Evolutionary conservation across 352 stramenopile genomes (phyloP).

Genomic region (Achlya hypogyna): DNA sequence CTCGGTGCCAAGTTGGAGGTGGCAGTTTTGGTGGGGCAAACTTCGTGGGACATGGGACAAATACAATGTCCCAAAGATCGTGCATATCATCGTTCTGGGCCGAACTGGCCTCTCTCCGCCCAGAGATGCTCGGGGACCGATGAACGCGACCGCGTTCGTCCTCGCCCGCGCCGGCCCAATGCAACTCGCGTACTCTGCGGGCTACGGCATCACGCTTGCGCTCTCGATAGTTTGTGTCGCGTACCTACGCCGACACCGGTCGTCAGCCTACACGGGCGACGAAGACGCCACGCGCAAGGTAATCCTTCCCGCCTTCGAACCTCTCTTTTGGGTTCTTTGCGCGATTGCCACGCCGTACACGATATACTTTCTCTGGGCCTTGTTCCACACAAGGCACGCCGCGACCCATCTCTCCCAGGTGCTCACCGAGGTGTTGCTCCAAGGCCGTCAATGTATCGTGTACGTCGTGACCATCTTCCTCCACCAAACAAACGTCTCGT

Average conservation of each 20-base stretch:
- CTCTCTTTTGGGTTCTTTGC: conserved; percentile 50
- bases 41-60: too few species aligned
- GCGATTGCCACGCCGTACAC: conserved; percentile 23
- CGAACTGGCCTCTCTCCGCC: neutral
- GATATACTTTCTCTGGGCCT: conserved; percentile 19
- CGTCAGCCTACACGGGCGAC: conserved; percentile 40
- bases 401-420: conserved; percentile 5
- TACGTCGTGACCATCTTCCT: conserved; percentile 18
- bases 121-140: neutral
- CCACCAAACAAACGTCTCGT: conserved; percentile 22
- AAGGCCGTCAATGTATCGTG: conserved; percentile 18
- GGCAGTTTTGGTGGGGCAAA: too few species aligned
- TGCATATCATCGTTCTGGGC: neutral
- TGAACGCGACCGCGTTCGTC: neutral
- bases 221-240: conserved; percentile 34
- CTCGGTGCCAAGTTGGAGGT: too few species aligned
- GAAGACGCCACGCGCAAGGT: conserved; percentile 41
- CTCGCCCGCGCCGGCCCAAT: neutral
- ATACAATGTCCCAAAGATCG: neutral
- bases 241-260: conserved; percentile 49
- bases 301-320: conserved; percentile 60
- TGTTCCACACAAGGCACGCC: neutral
- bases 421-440: conserved; percentile 5
- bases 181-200: neutral
- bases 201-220: conserved; percentile 33